These are phyloP conservation scores for Gynandropsis gynandra DNA, from an alignment of 345 rosid species.

Conservation along the genomic window DNA sequence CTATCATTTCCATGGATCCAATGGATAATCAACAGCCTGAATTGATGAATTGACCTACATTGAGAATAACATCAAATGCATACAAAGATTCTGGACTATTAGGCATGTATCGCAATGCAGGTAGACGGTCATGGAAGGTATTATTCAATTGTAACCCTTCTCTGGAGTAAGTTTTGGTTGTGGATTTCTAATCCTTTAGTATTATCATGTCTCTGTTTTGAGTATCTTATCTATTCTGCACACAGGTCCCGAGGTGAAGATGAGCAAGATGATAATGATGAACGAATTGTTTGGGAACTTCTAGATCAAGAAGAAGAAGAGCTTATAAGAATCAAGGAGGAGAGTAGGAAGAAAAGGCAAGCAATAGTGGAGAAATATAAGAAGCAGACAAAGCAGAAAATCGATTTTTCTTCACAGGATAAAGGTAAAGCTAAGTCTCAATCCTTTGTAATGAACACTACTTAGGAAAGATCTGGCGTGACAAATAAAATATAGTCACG, in stretches of 20 bases:
- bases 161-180: slow-evolving; percentile 2
- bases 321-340: slow-evolving; percentile 70
- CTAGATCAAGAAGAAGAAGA: slow-evolving; percentile 84
- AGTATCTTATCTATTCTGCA: slow-evolving; percentile 9
- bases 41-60: too few species aligned
- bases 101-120: too few species aligned
- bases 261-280: slow-evolving; percentile 60
- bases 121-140: slow-evolving; percentile 44
- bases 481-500: background rate
- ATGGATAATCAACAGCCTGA: too few species aligned
- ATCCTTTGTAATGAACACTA: background rate
- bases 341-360: slow-evolving; percentile 77
- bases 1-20: too few species aligned
- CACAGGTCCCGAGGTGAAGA: slow-evolving; percentile 44
- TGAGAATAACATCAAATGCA: too few species aligned
- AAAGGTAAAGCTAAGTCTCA: slow-evolving; percentile 37
- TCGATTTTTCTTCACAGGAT: slow-evolving; percentile 27
- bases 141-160: background rate
- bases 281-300: slow-evolving; percentile 43
- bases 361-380: slow-evolving; percentile 74
- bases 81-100: too few species aligned
- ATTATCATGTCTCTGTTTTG: background rate
- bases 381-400: slow-evolving; percentile 47
- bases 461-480: slow-evolving; percentile 6
- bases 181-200: slow-evolving; percentile 1